These are phyloP conservation scores for Candida lessepsii DNA, from an alignment of 805 yeast genomes.

Conservation along the genomic window DNA sequence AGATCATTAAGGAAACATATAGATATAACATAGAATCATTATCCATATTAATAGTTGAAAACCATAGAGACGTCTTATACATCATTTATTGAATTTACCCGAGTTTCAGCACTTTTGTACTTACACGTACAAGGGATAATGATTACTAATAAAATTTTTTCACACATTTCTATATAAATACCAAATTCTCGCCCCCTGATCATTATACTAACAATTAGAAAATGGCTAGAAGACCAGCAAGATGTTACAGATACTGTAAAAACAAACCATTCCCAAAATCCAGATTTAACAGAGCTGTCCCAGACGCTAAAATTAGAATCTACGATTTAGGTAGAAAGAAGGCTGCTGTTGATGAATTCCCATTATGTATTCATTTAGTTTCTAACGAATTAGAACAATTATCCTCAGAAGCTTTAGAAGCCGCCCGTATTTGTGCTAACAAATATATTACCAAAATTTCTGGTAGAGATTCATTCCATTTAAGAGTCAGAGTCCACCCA, in stretches of 20 bases:
- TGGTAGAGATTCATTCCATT: constrained; percentile 99
- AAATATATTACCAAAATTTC: constrained; percentile 96
- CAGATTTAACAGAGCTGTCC: constrained; percentile 99
- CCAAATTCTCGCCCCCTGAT: not conserved
- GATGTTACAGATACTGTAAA: constrained; percentile 99
- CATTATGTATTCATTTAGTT: constrained; percentile 98
- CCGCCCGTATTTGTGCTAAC: constrained; percentile 99
- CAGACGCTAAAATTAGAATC: constrained; percentile 99
- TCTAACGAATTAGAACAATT: constrained; percentile 99
- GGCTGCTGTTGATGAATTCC: constrained; percentile 99
- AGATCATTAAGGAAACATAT: not conserved
- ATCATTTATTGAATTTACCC: too few species aligned
- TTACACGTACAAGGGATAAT: too few species aligned
- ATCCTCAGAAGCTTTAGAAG: constrained; percentile 99
- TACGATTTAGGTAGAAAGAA: constrained; percentile 99
- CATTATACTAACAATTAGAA: constrained; percentile 42
- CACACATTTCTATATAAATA: constrained; percentile 4
- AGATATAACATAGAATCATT: too few species aligned
- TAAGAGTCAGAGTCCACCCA: constrained; percentile 99
- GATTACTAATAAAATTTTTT: constrained; percentile 3
- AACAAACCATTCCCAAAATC: constrained; percentile 99
- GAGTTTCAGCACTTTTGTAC: too few species aligned
- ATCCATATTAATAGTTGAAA: not conserved
- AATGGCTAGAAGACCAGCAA: constrained; percentile 99
- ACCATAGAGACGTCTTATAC: not conserved